Conservation (phyloP, 2,329 filamentous ascomycete genomes). For the Diaporthe vexans region DNA sequence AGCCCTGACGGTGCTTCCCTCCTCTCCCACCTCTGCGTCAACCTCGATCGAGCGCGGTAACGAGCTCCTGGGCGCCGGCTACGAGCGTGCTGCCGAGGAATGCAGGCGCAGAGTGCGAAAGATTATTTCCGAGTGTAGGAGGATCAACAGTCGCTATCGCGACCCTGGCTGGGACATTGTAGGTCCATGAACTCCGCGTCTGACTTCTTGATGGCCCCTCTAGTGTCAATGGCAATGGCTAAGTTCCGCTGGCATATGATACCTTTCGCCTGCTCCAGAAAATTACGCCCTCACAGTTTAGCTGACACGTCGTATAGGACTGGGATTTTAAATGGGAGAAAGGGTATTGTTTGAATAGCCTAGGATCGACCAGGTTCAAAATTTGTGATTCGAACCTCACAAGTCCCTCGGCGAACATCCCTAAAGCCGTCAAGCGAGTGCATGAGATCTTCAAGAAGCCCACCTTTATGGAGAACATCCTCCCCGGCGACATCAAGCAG, state of each 20-base stretch:
- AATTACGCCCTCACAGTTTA: too few relatives aligned
- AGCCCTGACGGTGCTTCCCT: constrained; percentile 75
- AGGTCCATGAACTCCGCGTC: constrained; percentile 48
- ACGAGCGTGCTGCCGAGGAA: constrained; percentile 74
- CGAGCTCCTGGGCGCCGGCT: constrained; percentile 71
- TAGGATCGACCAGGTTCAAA: constrained; percentile 67
- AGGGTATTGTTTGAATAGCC: constrained; percentile 67
- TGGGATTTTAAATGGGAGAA: constrained; percentile 78
- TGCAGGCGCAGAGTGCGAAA: constrained; percentile 74
- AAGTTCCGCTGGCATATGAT: too few relatives aligned
- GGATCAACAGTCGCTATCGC: constrained; percentile 85
- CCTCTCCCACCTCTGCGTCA: constrained; percentile 69
- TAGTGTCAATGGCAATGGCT: background rate
- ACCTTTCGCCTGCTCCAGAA: too few relatives aligned
- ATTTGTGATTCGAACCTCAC: constrained; percentile 60
- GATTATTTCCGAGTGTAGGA: constrained; percentile 75
- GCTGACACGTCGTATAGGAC: constrained; percentile 56
- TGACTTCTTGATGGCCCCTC: too few relatives aligned
- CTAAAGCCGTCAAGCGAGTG: constrained; percentile 81
- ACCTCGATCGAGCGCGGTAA: constrained; percentile 68
- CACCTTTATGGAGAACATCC: constrained; percentile 75
- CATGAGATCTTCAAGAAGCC: constrained; percentile 83
- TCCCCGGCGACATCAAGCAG: constrained; percentile 82
- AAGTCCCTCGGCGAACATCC: constrained; percentile 65
- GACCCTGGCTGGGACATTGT: constrained; percentile 74